Base-by-base conservation (phyloP, 805 yeast species). In the Naumovozyma castellii region DNA sequence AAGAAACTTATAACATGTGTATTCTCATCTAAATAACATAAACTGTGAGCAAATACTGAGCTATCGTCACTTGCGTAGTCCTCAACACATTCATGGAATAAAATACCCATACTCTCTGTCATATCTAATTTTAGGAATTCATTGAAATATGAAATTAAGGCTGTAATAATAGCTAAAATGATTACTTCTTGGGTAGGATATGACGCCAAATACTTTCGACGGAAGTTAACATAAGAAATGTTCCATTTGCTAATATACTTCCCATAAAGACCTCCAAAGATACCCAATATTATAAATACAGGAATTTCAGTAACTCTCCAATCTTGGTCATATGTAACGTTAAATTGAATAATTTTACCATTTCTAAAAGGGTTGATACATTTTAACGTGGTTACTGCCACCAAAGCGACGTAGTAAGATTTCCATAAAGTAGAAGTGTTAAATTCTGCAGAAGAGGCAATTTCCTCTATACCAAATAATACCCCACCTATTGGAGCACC, bases 401-500 rank as follows among this genome's bases (percentile, higher is more conserved):
- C 76, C 43, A 94, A 64, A 1, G 96, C 83, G 51, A 97, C 87
- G 51, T 86, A 88, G 54, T 88, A 92, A 1, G 92, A 76, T 52
- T 86, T 83, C 94, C 95, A 85, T 59, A 94, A 72, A 1, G 95
- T 84, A 3, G 82, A 71, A 13, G 87, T 65, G 48, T 77, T 82
- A 56, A 86, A 81, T 32, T 74, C 73, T 25, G 80, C 69, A 0
- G 92, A 75, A n/a, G 66, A 53, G 0, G 66, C 56, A 22, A 92
- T 86, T 51, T 92, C 98, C 57, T 92, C 99, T 43, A 92, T 73
- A 10, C 94, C 78, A 59, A 94, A 92, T 31, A 92, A 62, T 1
- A 92, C 97, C 13, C 99, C 99, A 18, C 95, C 95, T 66, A 90
- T 86, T 0, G 98, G 98, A 10, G 88, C 76, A 0, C 95, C 97